Percentiles rank a stretch among this genome's conserved stretches.
Conservation (phyloP, 805 yeast species). For the Allodekkera sacchari region DNA sequence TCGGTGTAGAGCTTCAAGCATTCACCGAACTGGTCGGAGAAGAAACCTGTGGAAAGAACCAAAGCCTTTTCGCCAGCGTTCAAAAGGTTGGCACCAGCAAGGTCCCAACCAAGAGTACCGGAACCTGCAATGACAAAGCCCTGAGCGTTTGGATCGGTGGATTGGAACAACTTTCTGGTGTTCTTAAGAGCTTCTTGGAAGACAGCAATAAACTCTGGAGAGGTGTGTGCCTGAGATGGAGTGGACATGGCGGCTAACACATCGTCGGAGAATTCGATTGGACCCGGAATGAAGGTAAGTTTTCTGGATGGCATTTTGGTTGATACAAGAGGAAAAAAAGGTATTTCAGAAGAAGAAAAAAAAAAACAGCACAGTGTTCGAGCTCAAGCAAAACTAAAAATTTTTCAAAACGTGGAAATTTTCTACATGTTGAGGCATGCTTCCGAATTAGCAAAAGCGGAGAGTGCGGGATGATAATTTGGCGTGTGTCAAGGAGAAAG, state of each 20-base stretch:
- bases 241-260: slow-evolving; percentile 76
- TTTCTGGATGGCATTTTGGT: slow-evolving; percentile 21
- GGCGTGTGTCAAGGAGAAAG: neutral
- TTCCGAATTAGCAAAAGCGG: too few species aligned
- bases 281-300: slow-evolving; percentile 29
- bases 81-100: slow-evolving; percentile 71
- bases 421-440: too few species aligned
- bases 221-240: slow-evolving; percentile 84
- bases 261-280: slow-evolving; percentile 52
- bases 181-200: slow-evolving; percentile 63
- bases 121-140: slow-evolving; percentile 81
- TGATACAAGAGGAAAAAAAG: too few species aligned
- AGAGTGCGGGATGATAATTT: neutral
- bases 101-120: slow-evolving; percentile 95
- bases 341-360: too few species aligned
- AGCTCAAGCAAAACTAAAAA: too few species aligned
- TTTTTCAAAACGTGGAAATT: too few species aligned
- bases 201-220: slow-evolving; percentile 69
- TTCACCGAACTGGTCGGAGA: slow-evolving; percentile 76
- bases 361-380: too few species aligned
- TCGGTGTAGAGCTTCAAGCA: slow-evolving; percentile 66
- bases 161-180: slow-evolving; percentile 67
- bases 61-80: slow-evolving; percentile 61
- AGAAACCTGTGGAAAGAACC: slow-evolving; percentile 85
- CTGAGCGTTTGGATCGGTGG: slow-evolving; percentile 59